These are phyloP conservation scores for Kodamaea sagamina DNA, from an alignment of 805 yeast genomes.

Conservation along the genomic window DNA sequence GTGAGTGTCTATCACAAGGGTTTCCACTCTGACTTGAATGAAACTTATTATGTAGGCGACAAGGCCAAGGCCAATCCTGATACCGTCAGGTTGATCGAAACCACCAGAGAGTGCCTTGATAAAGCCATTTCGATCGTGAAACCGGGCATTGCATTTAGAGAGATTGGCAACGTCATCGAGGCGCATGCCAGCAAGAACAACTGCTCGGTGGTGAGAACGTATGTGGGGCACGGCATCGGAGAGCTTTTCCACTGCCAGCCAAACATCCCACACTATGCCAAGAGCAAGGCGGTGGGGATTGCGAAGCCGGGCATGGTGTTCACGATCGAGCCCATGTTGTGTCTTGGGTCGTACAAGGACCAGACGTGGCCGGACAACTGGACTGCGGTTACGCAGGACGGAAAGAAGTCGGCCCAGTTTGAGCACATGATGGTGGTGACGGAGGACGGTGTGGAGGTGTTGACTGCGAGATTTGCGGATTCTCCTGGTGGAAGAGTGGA, in stretches of 20 bases:
- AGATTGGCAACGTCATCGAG: constrained; percentile 85
- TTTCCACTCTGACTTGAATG: constrained; percentile 91
- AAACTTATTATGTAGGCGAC: constrained; percentile 94
- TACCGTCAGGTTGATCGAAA: constrained; percentile 83
- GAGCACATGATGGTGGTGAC: constrained; percentile 93
- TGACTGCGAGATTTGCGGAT: constrained; percentile 74
- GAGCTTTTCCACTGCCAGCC: constrained; percentile 88
- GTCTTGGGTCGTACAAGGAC: constrained; percentile 79
- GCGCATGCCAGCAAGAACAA: constrained; percentile 75
- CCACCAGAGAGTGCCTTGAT: constrained; percentile 82
- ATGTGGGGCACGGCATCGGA: constrained; percentile 93
- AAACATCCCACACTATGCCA: constrained; percentile 90
- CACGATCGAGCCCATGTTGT: constrained; percentile 97
- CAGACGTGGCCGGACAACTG: constrained; percentile 95
- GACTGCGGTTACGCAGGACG: constrained; percentile 93
- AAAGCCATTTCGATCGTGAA: constrained; percentile 81
- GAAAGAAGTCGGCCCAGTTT: constrained; percentile 88
- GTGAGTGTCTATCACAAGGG: constrained; percentile 85
- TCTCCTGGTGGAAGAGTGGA: constrained; percentile 89
- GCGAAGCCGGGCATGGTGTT: constrained; percentile 96
- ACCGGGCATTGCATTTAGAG: constrained; percentile 89
- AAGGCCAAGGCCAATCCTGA: constrained; percentile 79
- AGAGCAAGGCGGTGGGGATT: constrained; percentile 88
- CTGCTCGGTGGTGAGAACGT: constrained; percentile 86
- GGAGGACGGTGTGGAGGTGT: constrained; percentile 87